Evolutionary conservation across 2,329 filamentous ascomycete genomes (phyloP).

Genomic region (Polychaeton citri): DNA sequence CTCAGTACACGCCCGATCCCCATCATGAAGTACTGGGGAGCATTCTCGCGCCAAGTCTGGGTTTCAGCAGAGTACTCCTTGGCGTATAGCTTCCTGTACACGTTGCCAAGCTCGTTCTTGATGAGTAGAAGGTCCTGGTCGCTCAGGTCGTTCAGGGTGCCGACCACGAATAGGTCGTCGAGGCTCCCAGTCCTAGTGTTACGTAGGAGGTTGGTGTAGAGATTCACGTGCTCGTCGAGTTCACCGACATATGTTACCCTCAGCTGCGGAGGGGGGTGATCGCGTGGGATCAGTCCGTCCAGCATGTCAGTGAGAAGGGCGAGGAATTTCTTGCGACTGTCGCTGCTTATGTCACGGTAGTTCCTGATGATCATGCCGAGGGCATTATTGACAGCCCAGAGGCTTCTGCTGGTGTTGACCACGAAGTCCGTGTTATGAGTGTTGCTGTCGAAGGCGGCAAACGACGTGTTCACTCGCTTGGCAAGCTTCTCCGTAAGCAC

Average conservation of each 20-base stretch:
- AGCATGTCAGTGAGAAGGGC: not conserved
- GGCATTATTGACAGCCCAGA: not conserved
- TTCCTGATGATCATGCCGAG: not conserved
- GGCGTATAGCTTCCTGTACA: not conserved
- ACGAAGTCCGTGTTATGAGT: not conserved
- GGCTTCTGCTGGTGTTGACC: not conserved
- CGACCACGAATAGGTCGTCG: not conserved
- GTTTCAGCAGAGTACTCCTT: not conserved
- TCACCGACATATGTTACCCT: not conserved
- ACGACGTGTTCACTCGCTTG: not conserved
- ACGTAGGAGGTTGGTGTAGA: not conserved
- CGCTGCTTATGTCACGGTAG: not conserved
- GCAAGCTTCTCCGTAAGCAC: not conserved
- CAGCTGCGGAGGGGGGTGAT: not conserved
- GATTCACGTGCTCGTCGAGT: not conserved
- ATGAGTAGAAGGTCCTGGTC: not conserved
- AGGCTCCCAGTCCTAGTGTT: not conserved
- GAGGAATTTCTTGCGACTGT: not conserved
- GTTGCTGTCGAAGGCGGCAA: not conserved
- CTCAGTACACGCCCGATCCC: too few relatives aligned
- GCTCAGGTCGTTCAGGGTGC: not conserved
- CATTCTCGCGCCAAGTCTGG: not conserved
- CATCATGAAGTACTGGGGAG: not conserved
- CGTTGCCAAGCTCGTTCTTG: not conserved
- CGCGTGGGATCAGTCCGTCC: not conserved